Evolutionary conservation across 2,329 filamentous ascomycete species (phyloP).

Genomic region (Eurotiales sp.): DNA sequence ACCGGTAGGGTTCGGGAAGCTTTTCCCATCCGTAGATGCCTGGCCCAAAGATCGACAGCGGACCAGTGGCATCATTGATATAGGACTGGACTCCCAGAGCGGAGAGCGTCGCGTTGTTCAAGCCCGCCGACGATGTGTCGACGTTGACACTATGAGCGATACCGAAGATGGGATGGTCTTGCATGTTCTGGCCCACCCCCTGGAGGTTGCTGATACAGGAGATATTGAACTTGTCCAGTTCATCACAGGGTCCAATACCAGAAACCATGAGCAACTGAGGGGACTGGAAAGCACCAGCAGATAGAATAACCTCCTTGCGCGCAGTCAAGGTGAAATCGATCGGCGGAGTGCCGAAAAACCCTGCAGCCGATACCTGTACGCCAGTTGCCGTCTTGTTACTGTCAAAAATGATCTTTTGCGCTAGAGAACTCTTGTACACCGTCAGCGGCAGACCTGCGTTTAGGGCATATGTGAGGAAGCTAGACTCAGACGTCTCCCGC

Average conservation of each 20-base stretch:
- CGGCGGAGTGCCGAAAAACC: constrained; percentile 6
- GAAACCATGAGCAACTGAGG: constrained; percentile 35
- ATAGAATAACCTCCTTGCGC: constrained; percentile 42
- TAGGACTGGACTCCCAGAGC: constrained; percentile 21
- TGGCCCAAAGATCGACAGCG: constrained; percentile 19
- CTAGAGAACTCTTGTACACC: constrained; percentile 32
- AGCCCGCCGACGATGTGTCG: constrained; percentile 25
- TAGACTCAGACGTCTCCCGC: constrained; percentile 22
- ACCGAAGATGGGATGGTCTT: constrained; percentile 38
- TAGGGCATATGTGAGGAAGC: constrained; percentile 25
- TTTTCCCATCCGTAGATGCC: constrained; percentile 29
- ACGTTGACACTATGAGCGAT: constrained; percentile 33
- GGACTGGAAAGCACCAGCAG: constrained; percentile 41
- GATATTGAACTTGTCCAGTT: constrained; percentile 28
- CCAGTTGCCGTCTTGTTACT: constrained; percentile 25
- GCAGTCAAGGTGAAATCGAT: constrained; percentile 26
- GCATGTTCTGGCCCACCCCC: constrained; percentile 37
- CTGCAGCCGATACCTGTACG: constrained; percentile 19
- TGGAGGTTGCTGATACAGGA: constrained; percentile 16
- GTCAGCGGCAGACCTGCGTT: constrained; percentile 23
- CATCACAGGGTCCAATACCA: constrained; percentile 27
- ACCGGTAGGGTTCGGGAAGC: constrained; percentile 21
- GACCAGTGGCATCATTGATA: constrained; percentile 22
- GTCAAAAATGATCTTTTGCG: constrained; percentile 34
- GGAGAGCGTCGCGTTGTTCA: constrained; percentile 21